These are phyloP conservation scores for Boechera retrofracta DNA, from an alignment of 345 rosid species.

Conservation along the genomic window DNA sequence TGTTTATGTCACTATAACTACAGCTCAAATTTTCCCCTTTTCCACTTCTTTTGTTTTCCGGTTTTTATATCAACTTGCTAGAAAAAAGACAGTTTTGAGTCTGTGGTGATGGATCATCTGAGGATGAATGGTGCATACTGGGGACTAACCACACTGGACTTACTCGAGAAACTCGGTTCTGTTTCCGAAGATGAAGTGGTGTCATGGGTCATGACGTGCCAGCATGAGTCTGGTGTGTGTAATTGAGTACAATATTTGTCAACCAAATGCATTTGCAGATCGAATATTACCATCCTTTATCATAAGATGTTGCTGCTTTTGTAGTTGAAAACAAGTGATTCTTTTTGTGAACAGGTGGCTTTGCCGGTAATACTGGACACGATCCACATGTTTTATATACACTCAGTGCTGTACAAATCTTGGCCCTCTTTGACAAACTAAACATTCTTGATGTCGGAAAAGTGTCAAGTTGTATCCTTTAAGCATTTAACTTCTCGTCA, in stretches of 20 bases:
- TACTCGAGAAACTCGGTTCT: slow-evolving; percentile 72
- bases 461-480: too few relatives aligned
- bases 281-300: background rate
- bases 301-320: background rate
- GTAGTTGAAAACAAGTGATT: too few relatives aligned
- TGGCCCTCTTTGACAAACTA: slow-evolving; percentile 11
- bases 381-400: slow-evolving; percentile 82
- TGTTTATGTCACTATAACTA: background rate
- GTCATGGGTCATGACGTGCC: slow-evolving; percentile 81
- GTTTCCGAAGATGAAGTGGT: slow-evolving; percentile 64
- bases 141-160: slow-evolving; percentile 80
- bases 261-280: slow-evolving; percentile 5
- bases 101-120: slow-evolving; percentile 89
- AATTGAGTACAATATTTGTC: background rate
- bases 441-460: too few relatives aligned
- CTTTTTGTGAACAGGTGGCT: slow-evolving; percentile 66
- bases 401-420: slow-evolving; percentile 84
- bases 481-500: too few relatives aligned
- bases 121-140: slow-evolving; percentile 89
- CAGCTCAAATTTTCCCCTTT: background rate
- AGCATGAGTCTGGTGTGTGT: slow-evolving; percentile 71
- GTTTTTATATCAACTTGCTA: slow-evolving; percentile 24
- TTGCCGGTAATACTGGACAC: slow-evolving; percentile 88
- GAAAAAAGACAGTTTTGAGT: slow-evolving; percentile 82
- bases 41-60: background rate